These are phyloP conservation scores for Trichoderma gracile DNA, from an alignment of 2,329 filamentous ascomycete species.

Conservation along the genomic window DNA sequence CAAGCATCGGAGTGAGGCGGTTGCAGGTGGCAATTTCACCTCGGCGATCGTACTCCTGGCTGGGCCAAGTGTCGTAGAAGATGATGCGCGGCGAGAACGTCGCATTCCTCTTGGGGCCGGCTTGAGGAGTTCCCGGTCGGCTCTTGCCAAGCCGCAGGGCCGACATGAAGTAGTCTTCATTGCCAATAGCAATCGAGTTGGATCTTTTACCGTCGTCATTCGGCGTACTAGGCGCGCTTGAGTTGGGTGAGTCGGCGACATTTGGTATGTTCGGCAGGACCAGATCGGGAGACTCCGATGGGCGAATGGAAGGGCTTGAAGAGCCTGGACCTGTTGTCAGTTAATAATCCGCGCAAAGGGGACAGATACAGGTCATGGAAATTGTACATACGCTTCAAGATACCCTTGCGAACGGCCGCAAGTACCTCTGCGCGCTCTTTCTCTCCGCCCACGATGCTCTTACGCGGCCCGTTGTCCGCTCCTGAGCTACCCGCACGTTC, in stretches of 20 bases:
- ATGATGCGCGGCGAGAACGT: conserved; percentile 91
- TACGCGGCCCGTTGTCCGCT: conserved; percentile 65
- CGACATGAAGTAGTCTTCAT: conserved; percentile 87
- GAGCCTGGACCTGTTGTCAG: conserved; percentile 50
- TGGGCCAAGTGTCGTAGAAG: conserved; percentile 96
- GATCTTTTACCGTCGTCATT: conserved; percentile 70
- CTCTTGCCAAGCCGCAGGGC: conserved; percentile 77
- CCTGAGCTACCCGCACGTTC: conserved; percentile 59
- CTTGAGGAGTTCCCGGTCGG: conserved; percentile 74
- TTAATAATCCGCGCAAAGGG: conserved; percentile 1
- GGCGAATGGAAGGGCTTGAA: conserved; percentile 65
- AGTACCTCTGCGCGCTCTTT: conserved; percentile 88
- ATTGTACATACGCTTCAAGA: conserved; percentile 73
- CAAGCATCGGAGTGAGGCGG: conserved; percentile 91
- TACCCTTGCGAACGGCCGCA: conserved; percentile 90
- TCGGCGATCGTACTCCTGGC: conserved; percentile 90
- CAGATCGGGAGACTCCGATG: conserved; percentile 58
- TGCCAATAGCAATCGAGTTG: conserved; percentile 72
- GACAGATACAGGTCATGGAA: neutral
- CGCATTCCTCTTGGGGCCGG: conserved; percentile 60
- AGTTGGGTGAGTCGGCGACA: conserved; percentile 75
- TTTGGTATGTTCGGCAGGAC: conserved; percentile 63
- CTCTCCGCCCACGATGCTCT: conserved; percentile 89
- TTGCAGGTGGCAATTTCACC: conserved; percentile 98
- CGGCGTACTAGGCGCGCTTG: conserved; percentile 85